Base-by-base conservation (phyloP, 2,329 filamentous ascomycete species). In the Fusarium veterinarium region DNA sequence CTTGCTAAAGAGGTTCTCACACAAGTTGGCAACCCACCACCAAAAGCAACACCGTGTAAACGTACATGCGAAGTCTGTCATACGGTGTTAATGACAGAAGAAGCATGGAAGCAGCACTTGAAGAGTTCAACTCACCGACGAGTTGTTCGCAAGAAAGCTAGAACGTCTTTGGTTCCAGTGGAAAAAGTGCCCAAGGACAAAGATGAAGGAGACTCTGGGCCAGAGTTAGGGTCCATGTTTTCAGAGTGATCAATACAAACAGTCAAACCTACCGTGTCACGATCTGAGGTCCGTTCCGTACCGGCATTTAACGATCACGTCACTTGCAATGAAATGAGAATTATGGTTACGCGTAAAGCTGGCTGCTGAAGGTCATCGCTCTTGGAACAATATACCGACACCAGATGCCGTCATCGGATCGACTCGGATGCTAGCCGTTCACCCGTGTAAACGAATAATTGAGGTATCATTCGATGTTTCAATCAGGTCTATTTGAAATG, bases 61-160 rank as follows among this genome's bases (percentile, higher is more conserved):
- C 88, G 87, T 73, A 88, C 86, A 23, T 99, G 96, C 77, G 90
- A 94, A 6, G 73, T 91, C 2, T 99, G 96, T 78, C 83, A 94
- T 75, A 88, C 88, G 64, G 89, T 90, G 28, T 81, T 87, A 8
- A 79, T 91, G 59, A 89, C 87, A 6, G 88, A 91, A 70, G 83
- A 87, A 66, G 81, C 81, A 4, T 86, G 83, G 83, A 68, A 79
- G 42, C 79, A 81, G 63, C 83, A 85, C 58, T 64, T 84, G 14
- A 82, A 80, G 66, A 81, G 82, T 46, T 68, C 76, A 14, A 74
- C 78, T 20, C 84, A 85, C 58, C 79, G 79, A 9, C 73, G 80
- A 20, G 75, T 78, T 10, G 46, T 80, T 35, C 80, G 79, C 41
- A 82, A 75, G 73, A 83, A 79, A 60, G 83, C 81, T 60, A 82